Evolutionary conservation across 257 asterid species (phyloP).

Genomic region (Cinchona pubescens): DNA sequence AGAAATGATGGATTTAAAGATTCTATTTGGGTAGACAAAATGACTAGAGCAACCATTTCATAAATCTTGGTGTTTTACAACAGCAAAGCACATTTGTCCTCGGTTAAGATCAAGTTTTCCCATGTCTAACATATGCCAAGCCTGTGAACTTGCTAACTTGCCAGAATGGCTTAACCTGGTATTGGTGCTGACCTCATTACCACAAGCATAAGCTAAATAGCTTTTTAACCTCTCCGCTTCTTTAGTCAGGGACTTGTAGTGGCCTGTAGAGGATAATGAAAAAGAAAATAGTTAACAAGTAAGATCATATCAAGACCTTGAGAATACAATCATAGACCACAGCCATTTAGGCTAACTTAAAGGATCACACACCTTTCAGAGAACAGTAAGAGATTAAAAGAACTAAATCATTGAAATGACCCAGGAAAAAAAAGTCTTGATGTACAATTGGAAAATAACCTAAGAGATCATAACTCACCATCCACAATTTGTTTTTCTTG

Average conservation of each 20-base stretch:
- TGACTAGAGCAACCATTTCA: background rate
- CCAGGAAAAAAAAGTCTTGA: background rate
- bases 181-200: slow-evolving; percentile 28
- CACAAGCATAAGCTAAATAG: slow-evolving; percentile 23
- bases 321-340: background rate
- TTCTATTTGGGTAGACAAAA: background rate
- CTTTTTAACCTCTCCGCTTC: slow-evolving; percentile 52
- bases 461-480: slow-evolving; percentile 35
- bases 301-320: background rate
- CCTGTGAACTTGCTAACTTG: slow-evolving; percentile 28
- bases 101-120: slow-evolving; percentile 55
- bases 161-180: slow-evolving; percentile 30
- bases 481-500: slow-evolving; percentile 57
- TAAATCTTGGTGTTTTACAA: background rate
- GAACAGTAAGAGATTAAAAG: slow-evolving; percentile 3
- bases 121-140: slow-evolving; percentile 53
- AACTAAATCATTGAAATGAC: background rate
- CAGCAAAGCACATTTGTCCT: background rate
- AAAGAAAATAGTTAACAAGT: background rate
- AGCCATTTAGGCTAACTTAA: background rate
- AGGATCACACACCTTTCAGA: background rate
- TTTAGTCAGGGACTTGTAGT: slow-evolving; percentile 48
- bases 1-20: slow-evolving; percentile 5
- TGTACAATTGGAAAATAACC: background rate
- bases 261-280: slow-evolving; percentile 44